Evolutionary conservation across 2,329 filamentous ascomycete genomes (phyloP).

Genomic region (Paraconiothyrium sp.): DNA sequence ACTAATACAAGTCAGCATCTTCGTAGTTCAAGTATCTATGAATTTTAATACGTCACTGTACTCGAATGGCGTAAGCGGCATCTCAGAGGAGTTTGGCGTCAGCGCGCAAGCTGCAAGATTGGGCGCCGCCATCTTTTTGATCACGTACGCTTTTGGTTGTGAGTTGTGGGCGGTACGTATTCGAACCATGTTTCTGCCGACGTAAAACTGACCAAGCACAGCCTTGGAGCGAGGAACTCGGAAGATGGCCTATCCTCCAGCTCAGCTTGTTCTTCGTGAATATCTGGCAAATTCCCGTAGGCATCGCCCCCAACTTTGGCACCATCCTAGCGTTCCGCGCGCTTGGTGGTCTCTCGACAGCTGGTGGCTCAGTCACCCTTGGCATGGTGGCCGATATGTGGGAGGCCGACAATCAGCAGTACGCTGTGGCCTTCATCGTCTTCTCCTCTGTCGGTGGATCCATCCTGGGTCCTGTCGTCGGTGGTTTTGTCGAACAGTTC

Average conservation of each 20-base stretch:
- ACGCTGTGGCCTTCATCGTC: constrained; percentile 72
- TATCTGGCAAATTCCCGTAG: constrained; percentile 74
- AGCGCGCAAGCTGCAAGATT: constrained; percentile 74
- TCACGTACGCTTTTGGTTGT: constrained; percentile 85
- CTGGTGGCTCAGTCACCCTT: constrained; percentile 71
- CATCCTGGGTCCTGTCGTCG: constrained; percentile 79
- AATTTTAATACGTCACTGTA: constrained; percentile 68
- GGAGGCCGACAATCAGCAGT: constrained; percentile 69
- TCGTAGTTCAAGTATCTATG: constrained; percentile 60
- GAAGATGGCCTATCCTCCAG: constrained; percentile 63
- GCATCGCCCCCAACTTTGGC: constrained; percentile 76
- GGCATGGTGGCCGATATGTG: constrained; percentile 73
- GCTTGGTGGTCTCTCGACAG: constrained; percentile 59
- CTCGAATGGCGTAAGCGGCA: constrained; percentile 61
- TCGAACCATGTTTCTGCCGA: background rate
- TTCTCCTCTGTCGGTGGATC: constrained; percentile 83
- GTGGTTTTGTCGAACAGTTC: constrained; percentile 76
- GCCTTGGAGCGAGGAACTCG: constrained; percentile 85
- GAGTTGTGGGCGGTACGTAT: constrained; percentile 76
- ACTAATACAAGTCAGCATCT: too few relatives aligned
- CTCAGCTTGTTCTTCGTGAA: constrained; percentile 68
- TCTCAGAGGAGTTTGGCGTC: constrained; percentile 71
- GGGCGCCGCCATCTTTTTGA: constrained; percentile 80
- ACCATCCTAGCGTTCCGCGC: constrained; percentile 71
- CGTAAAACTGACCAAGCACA: background rate